These are phyloP conservation scores for Henckelia pumila DNA, from an alignment of 257 asterid species.

Conservation along the genomic window DNA sequence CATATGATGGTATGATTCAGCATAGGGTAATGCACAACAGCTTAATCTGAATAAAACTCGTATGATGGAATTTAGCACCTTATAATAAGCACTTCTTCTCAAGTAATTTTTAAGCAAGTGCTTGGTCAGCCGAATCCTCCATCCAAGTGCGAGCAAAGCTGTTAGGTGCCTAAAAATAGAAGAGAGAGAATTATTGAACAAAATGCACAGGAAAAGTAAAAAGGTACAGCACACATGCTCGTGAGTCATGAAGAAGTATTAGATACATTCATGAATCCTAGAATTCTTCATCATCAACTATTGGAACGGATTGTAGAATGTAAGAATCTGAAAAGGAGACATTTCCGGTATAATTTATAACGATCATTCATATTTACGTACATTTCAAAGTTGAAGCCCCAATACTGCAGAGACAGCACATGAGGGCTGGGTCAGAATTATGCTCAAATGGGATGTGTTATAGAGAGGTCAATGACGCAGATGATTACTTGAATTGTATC, in stretches of 20 bases:
- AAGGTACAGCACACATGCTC: slow-evolving; percentile 12
- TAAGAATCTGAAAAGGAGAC: background rate
- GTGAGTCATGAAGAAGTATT: background rate
- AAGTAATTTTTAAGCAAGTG: slow-evolving; percentile 79
- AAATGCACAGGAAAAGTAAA: slow-evolving; percentile 7
- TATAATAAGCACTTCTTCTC: slow-evolving; percentile 85
- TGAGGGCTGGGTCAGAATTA: background rate
- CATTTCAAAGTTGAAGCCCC: background rate
- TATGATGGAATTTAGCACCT: slow-evolving; percentile 46
- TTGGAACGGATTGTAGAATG: background rate
- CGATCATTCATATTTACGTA: background rate
- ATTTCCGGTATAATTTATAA: too few relatives aligned
- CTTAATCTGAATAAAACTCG: slow-evolving; percentile 4
- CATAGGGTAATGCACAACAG: background rate
- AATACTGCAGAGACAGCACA: background rate
- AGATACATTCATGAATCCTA: background rate
- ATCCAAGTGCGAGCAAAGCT: slow-evolving; percentile 88
- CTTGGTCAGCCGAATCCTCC: slow-evolving; percentile 96
- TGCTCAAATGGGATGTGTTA: background rate
- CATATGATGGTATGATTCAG: slow-evolving; percentile 22
- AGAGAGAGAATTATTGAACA: slow-evolving; percentile 14
- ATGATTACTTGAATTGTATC: background rate
- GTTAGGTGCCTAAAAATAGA: slow-evolving; percentile 71
- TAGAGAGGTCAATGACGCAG: background rate
- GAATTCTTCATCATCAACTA: background rate